A percentile compares a stretch with the other conserved stretches of the same genome.
These are phyloP conservation scores for Solanum chacoense DNA, from an alignment of 305 asterid genomes.

Conservation along the genomic window DNA sequence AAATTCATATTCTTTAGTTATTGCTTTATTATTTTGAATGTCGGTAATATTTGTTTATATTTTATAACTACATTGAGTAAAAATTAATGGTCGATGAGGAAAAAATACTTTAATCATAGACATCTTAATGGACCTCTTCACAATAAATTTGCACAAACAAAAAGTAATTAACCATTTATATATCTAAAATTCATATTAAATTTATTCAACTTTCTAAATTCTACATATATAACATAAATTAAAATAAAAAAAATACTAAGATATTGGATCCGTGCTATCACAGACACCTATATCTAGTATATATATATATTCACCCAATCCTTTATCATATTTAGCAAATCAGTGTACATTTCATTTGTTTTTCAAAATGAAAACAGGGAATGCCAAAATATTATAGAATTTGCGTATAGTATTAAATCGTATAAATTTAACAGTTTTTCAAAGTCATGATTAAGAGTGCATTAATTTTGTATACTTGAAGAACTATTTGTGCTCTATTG, in stretches of 20 bases:
- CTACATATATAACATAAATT: neutral
- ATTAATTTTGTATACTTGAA: neutral
- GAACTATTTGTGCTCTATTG: neutral
- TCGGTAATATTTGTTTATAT: too few relatives aligned
- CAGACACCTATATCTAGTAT: too few relatives aligned
- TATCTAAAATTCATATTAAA: too few relatives aligned
- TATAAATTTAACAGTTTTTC: neutral
- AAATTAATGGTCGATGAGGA: too few relatives aligned
- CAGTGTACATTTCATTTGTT: neutral
- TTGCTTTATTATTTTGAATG: too few relatives aligned
- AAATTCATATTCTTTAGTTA: neutral
- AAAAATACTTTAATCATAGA: neutral
- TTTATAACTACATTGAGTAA: neutral
- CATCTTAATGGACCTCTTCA: neutral
- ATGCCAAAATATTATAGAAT: neutral
- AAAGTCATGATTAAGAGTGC: neutral
- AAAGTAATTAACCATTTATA: too few relatives aligned
- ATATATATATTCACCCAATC: neutral
- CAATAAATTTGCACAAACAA: too few relatives aligned
- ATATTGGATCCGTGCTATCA: neutral
- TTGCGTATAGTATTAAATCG: neutral
- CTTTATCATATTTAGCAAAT: neutral
- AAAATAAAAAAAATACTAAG: too few relatives aligned
- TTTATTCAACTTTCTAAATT: neutral
- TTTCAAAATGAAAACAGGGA: neutral